Evolutionary conservation across 2,329 filamentous ascomycete genomes (phyloP).

Genomic region (Fusarium staphyleae): DNA sequence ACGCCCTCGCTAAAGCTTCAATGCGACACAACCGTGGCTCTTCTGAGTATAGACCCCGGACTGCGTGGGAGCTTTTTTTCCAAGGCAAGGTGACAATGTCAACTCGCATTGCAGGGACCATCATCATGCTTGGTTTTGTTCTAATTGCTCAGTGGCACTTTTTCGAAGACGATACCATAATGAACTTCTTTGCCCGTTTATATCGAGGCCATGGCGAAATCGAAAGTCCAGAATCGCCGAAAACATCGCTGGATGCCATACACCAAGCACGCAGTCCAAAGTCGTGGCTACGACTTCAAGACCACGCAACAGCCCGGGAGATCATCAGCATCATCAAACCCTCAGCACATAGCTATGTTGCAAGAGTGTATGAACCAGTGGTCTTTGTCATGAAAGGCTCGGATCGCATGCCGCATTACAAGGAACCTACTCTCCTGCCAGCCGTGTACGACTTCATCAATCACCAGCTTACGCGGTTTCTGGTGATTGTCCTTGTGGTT

Average conservation of each 20-base stretch:
- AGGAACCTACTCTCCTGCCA: slow-evolving; percentile 47
- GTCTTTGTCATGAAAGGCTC: slow-evolving; percentile 75
- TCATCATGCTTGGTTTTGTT: slow-evolving; percentile 76
- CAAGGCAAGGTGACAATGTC: slow-evolving; percentile 72
- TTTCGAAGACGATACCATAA: slow-evolving; percentile 64
- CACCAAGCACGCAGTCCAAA: slow-evolving; percentile 79
- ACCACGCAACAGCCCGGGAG: slow-evolving; percentile 79
- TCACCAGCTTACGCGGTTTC: slow-evolving; percentile 64
- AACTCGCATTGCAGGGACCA: slow-evolving; percentile 76
- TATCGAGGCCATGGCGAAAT: slow-evolving; percentile 24
- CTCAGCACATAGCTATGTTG: slow-evolving; percentile 72
- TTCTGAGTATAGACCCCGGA: slow-evolving; percentile 34
- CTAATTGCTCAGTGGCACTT: slow-evolving; percentile 81
- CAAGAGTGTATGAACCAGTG: slow-evolving; percentile 76
- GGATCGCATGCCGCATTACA: slow-evolving; percentile 64
- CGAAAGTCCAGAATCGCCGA: slow-evolving; percentile 43
- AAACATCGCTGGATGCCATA: slow-evolving; percentile 60
- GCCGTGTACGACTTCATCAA: slow-evolving; percentile 70
- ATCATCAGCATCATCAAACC: slow-evolving; percentile 80
- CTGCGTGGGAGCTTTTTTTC: slow-evolving; percentile 66
- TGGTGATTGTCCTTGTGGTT: slow-evolving; percentile 68
- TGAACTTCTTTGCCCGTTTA: slow-evolving; percentile 40
- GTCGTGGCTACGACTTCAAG: slow-evolving; percentile 79
- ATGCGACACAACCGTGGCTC: slow-evolving; percentile 49
- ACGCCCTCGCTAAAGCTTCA: slow-evolving; percentile 68